Conservation (phyloP, 495 filamentous ascomycete species). For the Penicillium robsamsonii region DNA sequence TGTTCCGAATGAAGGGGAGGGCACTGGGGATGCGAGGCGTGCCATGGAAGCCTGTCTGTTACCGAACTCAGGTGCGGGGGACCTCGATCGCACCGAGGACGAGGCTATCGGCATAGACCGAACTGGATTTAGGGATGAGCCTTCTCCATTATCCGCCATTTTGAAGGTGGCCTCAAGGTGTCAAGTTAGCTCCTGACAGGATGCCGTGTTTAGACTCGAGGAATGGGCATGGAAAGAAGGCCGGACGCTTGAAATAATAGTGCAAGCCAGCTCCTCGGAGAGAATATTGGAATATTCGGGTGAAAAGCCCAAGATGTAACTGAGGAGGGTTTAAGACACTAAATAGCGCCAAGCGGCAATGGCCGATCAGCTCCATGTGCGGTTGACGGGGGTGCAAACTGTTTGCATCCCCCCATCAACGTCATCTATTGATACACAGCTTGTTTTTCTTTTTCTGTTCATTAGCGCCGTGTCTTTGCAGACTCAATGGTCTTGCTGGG, state of each 20-base stretch:
- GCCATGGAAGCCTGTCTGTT: slow-evolving; percentile 67
- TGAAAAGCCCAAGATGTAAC: slow-evolving; percentile 7
- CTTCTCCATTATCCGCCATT: slow-evolving; percentile 45
- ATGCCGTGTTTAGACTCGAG: not conserved
- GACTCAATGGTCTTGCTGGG: slow-evolving; percentile 4
- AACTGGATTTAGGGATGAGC: slow-evolving; percentile 32
- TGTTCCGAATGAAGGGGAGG: slow-evolving; percentile 44
- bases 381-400: slow-evolving; percentile 27
- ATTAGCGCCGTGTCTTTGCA: not conserved
- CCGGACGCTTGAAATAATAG: not conserved
- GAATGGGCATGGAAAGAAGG: slow-evolving; percentile 11
- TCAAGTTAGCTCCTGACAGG: slow-evolving; percentile 4
- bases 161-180: slow-evolving; percentile 14
- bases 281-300: not conserved
- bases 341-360: slow-evolving; percentile 7
- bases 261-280: not conserved
- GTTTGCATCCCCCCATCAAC: slow-evolving; percentile 31
- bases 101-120: slow-evolving; percentile 40
- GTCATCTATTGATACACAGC: slow-evolving; percentile 24
- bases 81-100: slow-evolving; percentile 37
- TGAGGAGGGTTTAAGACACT: slow-evolving; percentile 12
- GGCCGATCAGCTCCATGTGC: slow-evolving; percentile 15
- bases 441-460: slow-evolving; percentile 10
- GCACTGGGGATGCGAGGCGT: slow-evolving; percentile 67
- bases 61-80: slow-evolving; percentile 46